A percentile compares a stretch with the other conserved stretches of the same genome.
These are phyloP conservation scores for Linderniella brevidens DNA, from an alignment of 257 asterid species.

Conservation along the genomic window DNA sequence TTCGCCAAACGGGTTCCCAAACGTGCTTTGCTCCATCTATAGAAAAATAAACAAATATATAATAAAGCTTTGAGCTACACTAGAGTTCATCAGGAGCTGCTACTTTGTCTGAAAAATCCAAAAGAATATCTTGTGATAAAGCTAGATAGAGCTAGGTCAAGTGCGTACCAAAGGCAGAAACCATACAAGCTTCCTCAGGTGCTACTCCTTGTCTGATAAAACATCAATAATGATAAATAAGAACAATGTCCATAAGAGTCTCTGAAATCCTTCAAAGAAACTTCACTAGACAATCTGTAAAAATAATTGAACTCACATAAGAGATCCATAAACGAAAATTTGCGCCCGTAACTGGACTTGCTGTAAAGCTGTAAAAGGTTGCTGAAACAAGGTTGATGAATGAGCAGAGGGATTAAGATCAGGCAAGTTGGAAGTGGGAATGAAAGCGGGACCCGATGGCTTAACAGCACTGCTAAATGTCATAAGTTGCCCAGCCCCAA, in stretches of 20 bases:
- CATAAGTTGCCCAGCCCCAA: slow-evolving; percentile 31
- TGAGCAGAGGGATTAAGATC: slow-evolving; percentile 67
- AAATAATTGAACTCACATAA: slow-evolving; percentile 52
- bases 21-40: slow-evolving; percentile 66
- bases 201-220: slow-evolving; percentile 73
- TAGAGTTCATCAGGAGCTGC: too few species aligned
- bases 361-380: slow-evolving; percentile 88
- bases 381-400: slow-evolving; percentile 47
- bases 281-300: slow-evolving; percentile 1
- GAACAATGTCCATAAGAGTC: too few species aligned
- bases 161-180: slow-evolving; percentile 68
- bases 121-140: too few species aligned
- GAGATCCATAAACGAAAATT: slow-evolving; percentile 91
- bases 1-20: slow-evolving; percentile 92
- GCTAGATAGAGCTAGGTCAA: neutral
- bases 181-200: slow-evolving; percentile 96
- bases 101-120: too few species aligned
- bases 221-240: slow-evolving; percentile 5
- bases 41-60: neutral
- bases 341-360: slow-evolving; percentile 98
- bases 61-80: too few species aligned
- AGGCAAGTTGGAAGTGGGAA: slow-evolving; percentile 53
- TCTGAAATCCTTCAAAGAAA: neutral
- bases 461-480: slow-evolving; percentile 33
- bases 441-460: slow-evolving; percentile 31